Conservation (phyloP, 768 basidiomycete species). For the Asterophora parasitica region DNA sequence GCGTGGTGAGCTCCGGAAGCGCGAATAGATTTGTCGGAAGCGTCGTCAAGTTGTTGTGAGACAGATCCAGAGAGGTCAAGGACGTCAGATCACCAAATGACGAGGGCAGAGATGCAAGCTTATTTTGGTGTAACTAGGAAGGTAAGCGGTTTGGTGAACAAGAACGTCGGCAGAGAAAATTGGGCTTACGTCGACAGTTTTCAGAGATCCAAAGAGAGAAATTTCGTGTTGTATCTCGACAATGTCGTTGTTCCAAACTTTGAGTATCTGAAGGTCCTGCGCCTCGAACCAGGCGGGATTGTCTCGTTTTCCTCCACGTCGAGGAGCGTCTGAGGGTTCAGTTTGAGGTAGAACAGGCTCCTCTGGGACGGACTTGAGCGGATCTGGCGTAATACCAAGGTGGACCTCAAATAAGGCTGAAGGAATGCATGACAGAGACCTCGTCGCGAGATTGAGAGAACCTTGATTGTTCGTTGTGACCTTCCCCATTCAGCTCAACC, state of each 20-base stretch:
- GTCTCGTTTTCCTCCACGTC: conserved; percentile 37
- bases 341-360: conserved; percentile 49
- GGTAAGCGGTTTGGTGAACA: background rate
- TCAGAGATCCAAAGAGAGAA: conserved; percentile 78
- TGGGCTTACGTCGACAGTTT: conserved; percentile 68
- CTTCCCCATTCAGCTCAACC: conserved; percentile 46
- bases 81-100: conserved; percentile 65
- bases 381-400: conserved; percentile 66
- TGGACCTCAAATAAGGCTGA: conserved; percentile 79
- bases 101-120: conserved; percentile 53
- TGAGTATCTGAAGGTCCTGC: conserved; percentile 70
- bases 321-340: conserved; percentile 29
- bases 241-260: conserved; percentile 79
- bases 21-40: conserved; percentile 64
- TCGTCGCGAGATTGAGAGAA: conserved; percentile 68
- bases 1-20: conserved; percentile 57
- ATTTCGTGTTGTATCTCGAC: conserved; percentile 77
- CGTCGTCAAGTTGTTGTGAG: conserved; percentile 60
- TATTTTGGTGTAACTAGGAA: conserved; percentile 70
- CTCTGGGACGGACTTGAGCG: conserved; percentile 57
- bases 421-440: conserved; percentile 68
- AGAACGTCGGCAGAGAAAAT: background rate
- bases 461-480: conserved; percentile 41
- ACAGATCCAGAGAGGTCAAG: conserved; percentile 67
- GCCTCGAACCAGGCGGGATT: conserved; percentile 77